A percentile compares a stretch with the other conserved stretches of the same genome.
These are phyloP conservation scores for Candida sithepensis DNA, from an alignment of 805 yeast species.

Conservation along the genomic window DNA sequence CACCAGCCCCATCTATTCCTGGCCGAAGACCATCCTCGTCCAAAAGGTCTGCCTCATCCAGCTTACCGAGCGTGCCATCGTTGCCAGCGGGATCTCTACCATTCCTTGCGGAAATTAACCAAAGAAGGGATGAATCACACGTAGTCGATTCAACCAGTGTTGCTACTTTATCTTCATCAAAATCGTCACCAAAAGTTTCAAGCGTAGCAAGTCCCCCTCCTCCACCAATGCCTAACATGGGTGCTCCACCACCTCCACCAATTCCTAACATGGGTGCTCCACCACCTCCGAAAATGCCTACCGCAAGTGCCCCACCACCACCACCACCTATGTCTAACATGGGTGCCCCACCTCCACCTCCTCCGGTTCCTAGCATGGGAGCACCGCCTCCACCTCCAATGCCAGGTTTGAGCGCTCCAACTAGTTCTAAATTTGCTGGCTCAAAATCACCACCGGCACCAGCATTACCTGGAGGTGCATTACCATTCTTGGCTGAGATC, in stretches of 20 bases:
- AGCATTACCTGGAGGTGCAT: constrained; percentile 33
- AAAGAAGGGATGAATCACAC: constrained; percentile 47
- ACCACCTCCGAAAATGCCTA: constrained; percentile 20
- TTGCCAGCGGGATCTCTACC: constrained; percentile 45
- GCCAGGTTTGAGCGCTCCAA: constrained; percentile 8
- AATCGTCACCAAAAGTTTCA: constrained; percentile 2
- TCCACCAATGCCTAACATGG: constrained; percentile 13
- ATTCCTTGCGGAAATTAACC: constrained; percentile 55
- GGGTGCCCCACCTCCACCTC: constrained; percentile 11
- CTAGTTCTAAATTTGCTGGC: constrained; percentile 22
- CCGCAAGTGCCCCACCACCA: constrained; percentile 9
- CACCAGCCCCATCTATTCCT: constrained; percentile 9
- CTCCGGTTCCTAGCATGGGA: constrained; percentile 12
- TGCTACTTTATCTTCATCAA: constrained; percentile 17
- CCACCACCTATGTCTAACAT: constrained; percentile 10
- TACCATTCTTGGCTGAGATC: constrained; percentile 59
- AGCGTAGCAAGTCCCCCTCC: constrained; percentile 14
- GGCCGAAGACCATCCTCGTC: not conserved
- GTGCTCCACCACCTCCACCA: constrained; percentile 20
- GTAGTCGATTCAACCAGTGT: constrained; percentile 39
- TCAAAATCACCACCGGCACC: constrained; percentile 21
- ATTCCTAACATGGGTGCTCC: constrained; percentile 13
- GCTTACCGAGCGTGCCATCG: constrained; percentile 11
- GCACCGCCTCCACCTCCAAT: constrained; percentile 20
- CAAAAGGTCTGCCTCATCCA: constrained; percentile 20